These are phyloP conservation scores for Cercospora berteroae DNA, from an alignment of 2,329 filamentous ascomycete species.

Conservation along the genomic window DNA sequence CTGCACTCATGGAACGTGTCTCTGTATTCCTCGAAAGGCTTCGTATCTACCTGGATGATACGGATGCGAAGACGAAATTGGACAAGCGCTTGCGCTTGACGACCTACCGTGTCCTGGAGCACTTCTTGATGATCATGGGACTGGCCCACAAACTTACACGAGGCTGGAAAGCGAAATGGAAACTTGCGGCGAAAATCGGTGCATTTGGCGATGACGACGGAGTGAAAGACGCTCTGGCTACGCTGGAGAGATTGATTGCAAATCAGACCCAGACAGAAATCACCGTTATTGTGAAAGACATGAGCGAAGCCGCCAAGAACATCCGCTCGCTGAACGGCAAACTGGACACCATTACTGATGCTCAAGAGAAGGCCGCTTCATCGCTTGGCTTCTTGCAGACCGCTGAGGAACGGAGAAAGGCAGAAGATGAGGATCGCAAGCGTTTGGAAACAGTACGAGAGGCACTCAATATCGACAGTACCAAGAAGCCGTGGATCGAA, in stretches of 20 bases:
- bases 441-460: not conserved
- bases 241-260: conserved; percentile 7
- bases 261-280: conserved; percentile 6
- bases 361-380: conserved; percentile 1
- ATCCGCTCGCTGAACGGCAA: not conserved
- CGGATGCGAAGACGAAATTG: not conserved
- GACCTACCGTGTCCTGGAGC: conserved; percentile 11
- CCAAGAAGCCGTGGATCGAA: conserved; percentile 1
- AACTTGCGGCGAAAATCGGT: conserved; percentile 13
- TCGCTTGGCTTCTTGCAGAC: conserved; percentile 2
- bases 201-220: conserved; percentile 13
- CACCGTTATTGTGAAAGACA: not conserved
- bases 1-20: conserved; percentile 6
- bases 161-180: conserved; percentile 5
- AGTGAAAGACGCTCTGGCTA: conserved; percentile 6
- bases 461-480: not conserved
- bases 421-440: conserved; percentile 10
- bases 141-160: conserved; percentile 7
- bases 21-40: conserved; percentile 12
- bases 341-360: conserved; percentile 1
- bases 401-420: not conserved
- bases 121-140: conserved; percentile 11
- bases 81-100: conserved; percentile 7
- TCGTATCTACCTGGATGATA: conserved; percentile 5
- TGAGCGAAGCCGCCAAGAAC: conserved; percentile 9